phyloP scores from a whole-genome alignment of 257 asterid genomes.

The Fraxinus quadrangulata region DNA sequence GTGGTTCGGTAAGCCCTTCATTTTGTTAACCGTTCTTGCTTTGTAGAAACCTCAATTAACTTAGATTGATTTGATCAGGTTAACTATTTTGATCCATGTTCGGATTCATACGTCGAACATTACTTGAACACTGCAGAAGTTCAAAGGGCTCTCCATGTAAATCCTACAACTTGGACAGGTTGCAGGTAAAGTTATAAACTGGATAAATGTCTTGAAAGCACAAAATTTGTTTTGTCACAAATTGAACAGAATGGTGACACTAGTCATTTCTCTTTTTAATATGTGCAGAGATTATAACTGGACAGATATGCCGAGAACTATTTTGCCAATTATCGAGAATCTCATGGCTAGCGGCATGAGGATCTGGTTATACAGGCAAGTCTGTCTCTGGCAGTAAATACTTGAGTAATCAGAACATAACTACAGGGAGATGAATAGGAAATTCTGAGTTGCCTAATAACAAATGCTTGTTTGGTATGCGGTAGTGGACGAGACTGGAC shows the following conservation, averaged over 20 bases:
- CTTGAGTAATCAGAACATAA: too few species aligned
- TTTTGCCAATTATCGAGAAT: conserved; percentile 34
- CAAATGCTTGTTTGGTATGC: too few species aligned
- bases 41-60: neutral
- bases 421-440: too few species aligned
- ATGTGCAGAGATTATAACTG: conserved; percentile 20
- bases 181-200: conserved; percentile 11
- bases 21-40: neutral
- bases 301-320: conserved; percentile 31
- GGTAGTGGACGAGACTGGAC: neutral
- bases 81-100: conserved; percentile 39
- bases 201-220: neutral
- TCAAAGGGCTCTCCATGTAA: conserved; percentile 42
- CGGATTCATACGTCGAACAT: conserved; percentile 23
- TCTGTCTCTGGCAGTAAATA: neutral
- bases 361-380: conserved; percentile 42
- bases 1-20: conserved; percentile 26
- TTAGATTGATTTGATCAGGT: conserved; percentile 14
- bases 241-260: conserved; percentile 25
- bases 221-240: conserved; percentile 8
- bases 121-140: conserved; percentile 36
- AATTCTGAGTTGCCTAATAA: too few species aligned
- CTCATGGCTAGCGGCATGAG: conserved; percentile 36
- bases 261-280: neutral
- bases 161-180: conserved; percentile 32